phyloP scores from a whole-genome alignment of 2,329 filamentous ascomycete species.

The Colletotrichum nymphaeae region DNA sequence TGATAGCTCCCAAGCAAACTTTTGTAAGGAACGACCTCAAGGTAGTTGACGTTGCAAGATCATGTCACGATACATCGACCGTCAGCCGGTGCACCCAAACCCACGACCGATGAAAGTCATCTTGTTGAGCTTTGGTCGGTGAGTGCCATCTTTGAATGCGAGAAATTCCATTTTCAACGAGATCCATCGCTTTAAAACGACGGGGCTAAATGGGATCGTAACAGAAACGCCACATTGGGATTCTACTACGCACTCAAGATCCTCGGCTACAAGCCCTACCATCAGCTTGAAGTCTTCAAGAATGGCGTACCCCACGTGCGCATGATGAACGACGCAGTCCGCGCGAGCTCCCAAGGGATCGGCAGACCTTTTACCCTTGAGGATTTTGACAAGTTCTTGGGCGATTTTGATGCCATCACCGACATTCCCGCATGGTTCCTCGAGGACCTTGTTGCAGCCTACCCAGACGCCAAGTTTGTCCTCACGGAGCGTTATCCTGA shows the following conservation, averaged over 20 bases:
- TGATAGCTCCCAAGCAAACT: not conserved
- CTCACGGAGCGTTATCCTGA: slow-evolving; percentile 47
- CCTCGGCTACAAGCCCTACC: slow-evolving; percentile 50
- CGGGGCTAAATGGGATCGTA: too few relatives aligned
- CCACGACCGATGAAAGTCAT: slow-evolving; percentile 48
- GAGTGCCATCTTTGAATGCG: not conserved
- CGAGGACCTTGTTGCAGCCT: slow-evolving; percentile 42
- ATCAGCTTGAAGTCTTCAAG: slow-evolving; percentile 46
- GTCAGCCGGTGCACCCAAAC: slow-evolving; percentile 44
- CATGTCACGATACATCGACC: slow-evolving; percentile 50
- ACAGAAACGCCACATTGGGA: slow-evolving; percentile 48
- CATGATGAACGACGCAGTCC: slow-evolving; percentile 45
- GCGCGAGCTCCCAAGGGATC: slow-evolving; percentile 42
- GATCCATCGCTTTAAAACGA: not conserved
- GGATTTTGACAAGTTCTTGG: slow-evolving; percentile 54
- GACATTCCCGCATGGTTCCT: slow-evolving; percentile 42
- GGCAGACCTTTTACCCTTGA: slow-evolving; percentile 45
- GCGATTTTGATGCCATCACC: slow-evolving; percentile 45
- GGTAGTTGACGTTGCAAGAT: not conserved
- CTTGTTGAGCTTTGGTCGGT: slow-evolving; percentile 52
- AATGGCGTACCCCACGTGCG: slow-evolving; percentile 39
- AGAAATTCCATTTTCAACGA: too few relatives aligned
- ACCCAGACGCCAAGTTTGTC: slow-evolving; percentile 50
- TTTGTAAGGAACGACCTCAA: too few relatives aligned
- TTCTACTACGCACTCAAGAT: slow-evolving; percentile 47